Evolutionary conservation across 345 rosid species (phyloP).

Genomic region (Physaria fendleri): DNA sequence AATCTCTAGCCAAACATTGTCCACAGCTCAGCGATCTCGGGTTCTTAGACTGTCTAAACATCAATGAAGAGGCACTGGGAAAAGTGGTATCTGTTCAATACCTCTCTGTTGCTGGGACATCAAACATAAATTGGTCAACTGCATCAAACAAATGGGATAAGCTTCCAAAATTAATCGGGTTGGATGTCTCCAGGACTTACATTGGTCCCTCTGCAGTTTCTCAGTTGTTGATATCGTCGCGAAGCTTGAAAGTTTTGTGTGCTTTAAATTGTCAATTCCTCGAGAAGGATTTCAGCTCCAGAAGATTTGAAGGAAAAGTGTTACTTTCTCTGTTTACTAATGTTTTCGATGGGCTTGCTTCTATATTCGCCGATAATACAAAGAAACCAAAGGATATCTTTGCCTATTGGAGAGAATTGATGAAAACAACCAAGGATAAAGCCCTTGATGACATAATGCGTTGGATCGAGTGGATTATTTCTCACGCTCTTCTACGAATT

Average conservation of each 20-base stretch:
- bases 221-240: constrained; percentile 57
- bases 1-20: constrained; percentile 64
- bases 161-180: constrained; percentile 55
- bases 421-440: constrained; percentile 31
- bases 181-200: constrained; percentile 86
- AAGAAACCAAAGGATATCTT: constrained; percentile 46
- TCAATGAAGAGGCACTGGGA: constrained; percentile 60
- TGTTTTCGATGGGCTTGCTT: constrained; percentile 51
- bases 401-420: constrained; percentile 45
- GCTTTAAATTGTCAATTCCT: constrained; percentile 62
- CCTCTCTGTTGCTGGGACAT: constrained; percentile 79
- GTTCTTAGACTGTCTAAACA: constrained; percentile 60
- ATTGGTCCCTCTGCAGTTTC: constrained; percentile 51
- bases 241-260: constrained; percentile 63
- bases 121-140: constrained; percentile 64
- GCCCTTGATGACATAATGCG: constrained; percentile 48
- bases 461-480: constrained; percentile 76
- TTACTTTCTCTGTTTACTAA: constrained; percentile 50
- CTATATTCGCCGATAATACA: constrained; percentile 47
- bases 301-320: constrained; percentile 53
- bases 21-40: constrained; percentile 54
- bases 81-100: constrained; percentile 47
- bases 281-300: constrained; percentile 45
- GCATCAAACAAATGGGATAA: constrained; percentile 58
- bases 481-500: constrained; percentile 61